Evolutionary conservation across 495 filamentous ascomycete species (phyloP).

Genomic region (Trichoderma erinaceum): DNA sequence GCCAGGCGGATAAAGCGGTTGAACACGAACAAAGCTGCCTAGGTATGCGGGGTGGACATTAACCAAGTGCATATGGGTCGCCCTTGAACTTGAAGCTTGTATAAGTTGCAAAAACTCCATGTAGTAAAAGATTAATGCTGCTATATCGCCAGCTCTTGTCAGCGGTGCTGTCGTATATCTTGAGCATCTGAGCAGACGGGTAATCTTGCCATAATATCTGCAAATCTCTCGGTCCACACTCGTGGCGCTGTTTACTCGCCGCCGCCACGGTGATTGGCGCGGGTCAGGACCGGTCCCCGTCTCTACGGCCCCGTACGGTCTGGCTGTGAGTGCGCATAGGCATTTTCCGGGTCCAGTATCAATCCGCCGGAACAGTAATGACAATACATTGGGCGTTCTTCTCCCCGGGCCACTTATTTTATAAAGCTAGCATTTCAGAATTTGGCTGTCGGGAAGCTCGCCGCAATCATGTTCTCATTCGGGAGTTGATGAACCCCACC

Average conservation of each 20-base stretch:
- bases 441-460: neutral
- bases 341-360: slow-evolving; percentile 2
- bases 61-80: no score
- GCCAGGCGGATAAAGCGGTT: no score
- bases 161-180: neutral
- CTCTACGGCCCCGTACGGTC: slow-evolving; percentile 1
- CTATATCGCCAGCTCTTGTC: no score
- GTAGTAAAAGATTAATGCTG: no score
- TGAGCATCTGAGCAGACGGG: neutral
- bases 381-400: neutral
- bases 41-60: neutral
- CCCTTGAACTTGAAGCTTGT: no score
- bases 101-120: no score
- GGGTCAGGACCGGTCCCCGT: slow-evolving; percentile 5
- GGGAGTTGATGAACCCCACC: neutral
- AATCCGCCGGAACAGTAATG: neutral
- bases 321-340: slow-evolving; percentile 3
- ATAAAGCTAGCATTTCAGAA: neutral
- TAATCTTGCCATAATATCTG: neutral
- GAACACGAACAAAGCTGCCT: neutral
- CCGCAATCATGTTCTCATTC: neutral
- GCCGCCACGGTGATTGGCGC: neutral
- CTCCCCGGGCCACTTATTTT: neutral
- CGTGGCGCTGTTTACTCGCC: neutral
- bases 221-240: neutral